These are phyloP conservation scores for Gryganskiella cystojenkinii DNA, from an alignment of 192 early-diverging fungal genomes.

Conservation along the genomic window DNA sequence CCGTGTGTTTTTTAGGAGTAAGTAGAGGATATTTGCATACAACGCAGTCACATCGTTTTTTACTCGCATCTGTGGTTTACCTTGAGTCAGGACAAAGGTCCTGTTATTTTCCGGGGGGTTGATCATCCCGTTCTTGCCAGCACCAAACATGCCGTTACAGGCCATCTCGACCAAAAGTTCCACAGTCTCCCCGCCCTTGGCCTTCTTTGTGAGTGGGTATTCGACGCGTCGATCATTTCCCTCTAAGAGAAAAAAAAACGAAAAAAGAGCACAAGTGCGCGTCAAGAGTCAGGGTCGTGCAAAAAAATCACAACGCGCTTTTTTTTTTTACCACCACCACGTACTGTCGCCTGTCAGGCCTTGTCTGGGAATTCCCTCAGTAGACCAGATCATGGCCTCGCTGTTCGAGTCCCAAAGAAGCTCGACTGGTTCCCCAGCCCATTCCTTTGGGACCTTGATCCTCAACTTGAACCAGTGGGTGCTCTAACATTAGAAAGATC, in stretches of 20 bases:
- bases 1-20: neutral
- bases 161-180: constrained; percentile 91
- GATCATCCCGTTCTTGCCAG: constrained; percentile 70
- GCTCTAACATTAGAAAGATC: constrained; percentile 58
- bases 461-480: constrained; percentile 82
- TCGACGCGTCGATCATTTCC: constrained; percentile 63
- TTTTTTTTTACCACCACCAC: too few relatives aligned
- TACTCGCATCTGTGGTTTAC: neutral
- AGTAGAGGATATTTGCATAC: too few relatives aligned
- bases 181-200: constrained; percentile 63
- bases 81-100: constrained; percentile 66
- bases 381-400: constrained; percentile 93
- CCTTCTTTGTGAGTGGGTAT: constrained; percentile 58
- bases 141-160: constrained; percentile 94
- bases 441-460: constrained; percentile 77
- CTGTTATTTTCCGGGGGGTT: constrained; percentile 75
- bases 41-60: neutral
- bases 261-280: neutral
- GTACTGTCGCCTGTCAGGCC: constrained; percentile 91
- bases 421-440: constrained; percentile 80
- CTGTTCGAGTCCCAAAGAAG: constrained; percentile 88
- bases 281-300: constrained; percentile 2
- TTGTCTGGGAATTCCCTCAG: constrained; percentile 81
- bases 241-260: constrained; percentile 19
- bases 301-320: constrained; percentile 1